Evolutionary conservation across 306 rosid genomes (phyloP).

Genomic region (Coriaria nepalensis): DNA sequence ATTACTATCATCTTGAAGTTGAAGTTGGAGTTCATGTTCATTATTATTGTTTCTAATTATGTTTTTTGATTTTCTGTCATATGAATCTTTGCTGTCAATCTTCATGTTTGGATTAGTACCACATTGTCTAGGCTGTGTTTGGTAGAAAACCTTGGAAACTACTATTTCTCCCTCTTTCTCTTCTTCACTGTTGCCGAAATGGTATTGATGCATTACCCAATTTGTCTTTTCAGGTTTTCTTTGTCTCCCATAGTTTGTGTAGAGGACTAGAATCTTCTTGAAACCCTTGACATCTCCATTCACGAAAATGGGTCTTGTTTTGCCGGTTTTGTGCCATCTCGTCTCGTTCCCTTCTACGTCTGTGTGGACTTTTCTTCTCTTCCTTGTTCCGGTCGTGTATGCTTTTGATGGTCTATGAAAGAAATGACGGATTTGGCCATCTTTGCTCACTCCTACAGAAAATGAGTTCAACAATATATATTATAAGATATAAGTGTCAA

Average conservation of each 20-base stretch:
- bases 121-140: slow-evolving; percentile 12
- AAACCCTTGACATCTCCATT: slow-evolving; percentile 11
- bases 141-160: slow-evolving; percentile 10
- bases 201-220: slow-evolving; percentile 14
- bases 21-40: not conserved
- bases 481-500: too few species aligned
- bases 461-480: too few species aligned
- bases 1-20: not conserved
- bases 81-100: not conserved
- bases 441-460: slow-evolving; percentile 9
- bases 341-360: slow-evolving; percentile 12
- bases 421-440: slow-evolving; percentile 15
- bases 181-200: slow-evolving; percentile 10
- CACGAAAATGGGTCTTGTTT: not conserved
- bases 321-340: slow-evolving; percentile 12
- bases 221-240: slow-evolving; percentile 10
- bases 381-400: slow-evolving; percentile 11
- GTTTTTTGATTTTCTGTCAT: not conserved
- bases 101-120: not conserved
- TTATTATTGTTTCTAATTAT: not conserved
- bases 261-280: slow-evolving; percentile 9
- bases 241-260: slow-evolving; percentile 13
- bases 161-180: slow-evolving; percentile 14
- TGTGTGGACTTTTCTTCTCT: slow-evolving; percentile 10
- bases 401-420: slow-evolving; percentile 12